A percentile compares a stretch with the other conserved stretches of the same genome.
Evolutionary conservation across 805 yeast species (phyloP).

Genomic region (Candida hispaniensis): DNA sequence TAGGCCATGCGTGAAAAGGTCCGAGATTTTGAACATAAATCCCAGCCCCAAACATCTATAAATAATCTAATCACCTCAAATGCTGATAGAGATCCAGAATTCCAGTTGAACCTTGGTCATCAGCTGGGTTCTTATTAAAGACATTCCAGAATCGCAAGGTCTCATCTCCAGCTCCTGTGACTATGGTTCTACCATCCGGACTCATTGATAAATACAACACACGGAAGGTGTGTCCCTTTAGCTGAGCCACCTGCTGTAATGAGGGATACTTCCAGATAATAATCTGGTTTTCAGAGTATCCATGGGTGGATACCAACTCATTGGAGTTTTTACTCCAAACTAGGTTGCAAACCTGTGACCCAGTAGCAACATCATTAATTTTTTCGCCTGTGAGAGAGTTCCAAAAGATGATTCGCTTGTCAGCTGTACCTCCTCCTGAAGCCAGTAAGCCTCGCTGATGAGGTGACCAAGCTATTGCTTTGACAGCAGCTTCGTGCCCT

Average conservation of each 20-base stretch:
- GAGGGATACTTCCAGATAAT: conserved; percentile 90
- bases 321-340: conserved; percentile 88
- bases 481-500: conserved; percentile 91
- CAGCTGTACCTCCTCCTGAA: conserved; percentile 96
- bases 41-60: too few relatives aligned
- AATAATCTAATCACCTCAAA: conserved; percentile 6
- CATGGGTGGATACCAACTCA: conserved; percentile 91
- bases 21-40: too few relatives aligned
- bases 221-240: conserved; percentile 89
- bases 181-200: conserved; percentile 94
- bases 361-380: conserved; percentile 77
- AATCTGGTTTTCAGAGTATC: conserved; percentile 81
- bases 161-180: conserved; percentile 98
- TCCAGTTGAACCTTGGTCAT: conserved; percentile 11
- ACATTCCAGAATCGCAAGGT: conserved; percentile 93
- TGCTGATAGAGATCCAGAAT: conserved; percentile 12
- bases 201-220: conserved; percentile 82
- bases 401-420: conserved; percentile 84
- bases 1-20: too few relatives aligned
- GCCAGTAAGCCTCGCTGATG: conserved; percentile 91
- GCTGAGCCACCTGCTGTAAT: conserved; percentile 84
- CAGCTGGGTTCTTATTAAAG: conserved; percentile 48
- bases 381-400: conserved; percentile 71
- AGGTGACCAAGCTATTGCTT: conserved; percentile 96
- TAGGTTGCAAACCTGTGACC: conserved; percentile 91